Percentiles rank a stretch among this genome's conserved stretches.
These are phyloP conservation scores for Russula compacta DNA, from an alignment of 768 basidiomycete species.

Conservation along the genomic window DNA sequence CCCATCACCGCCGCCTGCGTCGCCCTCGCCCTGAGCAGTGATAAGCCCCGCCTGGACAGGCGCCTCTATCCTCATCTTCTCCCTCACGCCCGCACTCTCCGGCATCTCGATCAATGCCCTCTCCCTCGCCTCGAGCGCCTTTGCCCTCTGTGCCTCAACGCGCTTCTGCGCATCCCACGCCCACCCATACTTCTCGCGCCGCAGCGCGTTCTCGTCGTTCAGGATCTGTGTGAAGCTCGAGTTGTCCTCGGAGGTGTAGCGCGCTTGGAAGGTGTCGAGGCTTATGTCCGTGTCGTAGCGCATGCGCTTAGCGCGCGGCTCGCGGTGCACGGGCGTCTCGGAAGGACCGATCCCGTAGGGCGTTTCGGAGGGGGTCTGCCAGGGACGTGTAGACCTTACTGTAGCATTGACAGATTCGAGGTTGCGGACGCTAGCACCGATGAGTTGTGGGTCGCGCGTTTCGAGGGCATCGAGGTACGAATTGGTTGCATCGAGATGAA, in stretches of 20 bases:
- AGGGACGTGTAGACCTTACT: slow-evolving; percentile 26
- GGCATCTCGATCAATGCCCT: slow-evolving; percentile 60
- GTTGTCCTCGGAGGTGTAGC: slow-evolving; percentile 95
- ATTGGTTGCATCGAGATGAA: slow-evolving; percentile 83
- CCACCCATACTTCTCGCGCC: slow-evolving; percentile 81
- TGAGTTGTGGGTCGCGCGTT: slow-evolving; percentile 66
- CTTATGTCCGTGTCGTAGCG: slow-evolving; percentile 54
- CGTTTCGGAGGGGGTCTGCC: slow-evolving; percentile 50
- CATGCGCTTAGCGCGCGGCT: slow-evolving; percentile 39
- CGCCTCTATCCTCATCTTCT: slow-evolving; percentile 55
- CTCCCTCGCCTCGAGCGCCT: slow-evolving; percentile 60
- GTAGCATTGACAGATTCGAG: slow-evolving; percentile 56
- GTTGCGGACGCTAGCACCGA: slow-evolving; percentile 65
- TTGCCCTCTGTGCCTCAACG: slow-evolving; percentile 59
- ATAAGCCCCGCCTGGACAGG: slow-evolving; percentile 50
- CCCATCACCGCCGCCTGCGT: slow-evolving; percentile 24
- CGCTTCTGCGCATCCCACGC: slow-evolving; percentile 87
- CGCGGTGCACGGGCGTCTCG: slow-evolving; percentile 54
- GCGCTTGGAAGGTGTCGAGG: slow-evolving; percentile 82
- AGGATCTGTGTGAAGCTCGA: slow-evolving; percentile 91
- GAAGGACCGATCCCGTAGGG: slow-evolving; percentile 50
- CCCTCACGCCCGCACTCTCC: slow-evolving; percentile 43
- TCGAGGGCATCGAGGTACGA: slow-evolving; percentile 73
- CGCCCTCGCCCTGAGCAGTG: slow-evolving; percentile 29
- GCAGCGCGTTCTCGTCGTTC: slow-evolving; percentile 75